These are phyloP conservation scores for Candida khao-thaluensis DNA, from an alignment of 805 yeast species.

Conservation along the genomic window DNA sequence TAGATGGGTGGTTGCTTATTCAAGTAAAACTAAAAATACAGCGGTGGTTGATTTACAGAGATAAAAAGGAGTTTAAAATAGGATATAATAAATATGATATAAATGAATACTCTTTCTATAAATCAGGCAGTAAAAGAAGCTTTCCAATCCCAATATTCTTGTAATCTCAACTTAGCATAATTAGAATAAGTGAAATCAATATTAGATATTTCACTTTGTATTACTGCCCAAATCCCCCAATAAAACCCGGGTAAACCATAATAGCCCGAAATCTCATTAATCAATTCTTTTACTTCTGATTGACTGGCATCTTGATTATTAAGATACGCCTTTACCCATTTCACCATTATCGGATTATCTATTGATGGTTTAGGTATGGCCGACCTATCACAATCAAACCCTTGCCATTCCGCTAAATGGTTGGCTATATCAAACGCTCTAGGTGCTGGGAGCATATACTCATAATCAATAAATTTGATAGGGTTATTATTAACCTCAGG, in stretches of 20 bases:
- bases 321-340: conserved; percentile 62
- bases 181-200: conserved; percentile 70
- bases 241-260: conserved; percentile 82
- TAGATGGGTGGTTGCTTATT: conserved; percentile 71
- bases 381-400: conserved; percentile 64
- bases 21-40: conserved; percentile 75
- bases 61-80: too few species aligned
- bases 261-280: conserved; percentile 56
- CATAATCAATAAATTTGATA: conserved; percentile 66
- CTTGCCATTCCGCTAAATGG: conserved; percentile 81
- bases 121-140: too few species aligned
- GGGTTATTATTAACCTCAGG: conserved; percentile 33
- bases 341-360: conserved; percentile 43
- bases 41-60: conserved; percentile 46
- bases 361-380: conserved; percentile 55
- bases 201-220: conserved; percentile 64
- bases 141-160: conserved; percentile 74
- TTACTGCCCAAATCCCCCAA: conserved; percentile 85
- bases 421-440: conserved; percentile 74
- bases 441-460: conserved; percentile 70
- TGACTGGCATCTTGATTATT: conserved; percentile 26
- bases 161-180: conserved; percentile 58
- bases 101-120: too few species aligned
- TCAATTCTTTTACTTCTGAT: conserved; percentile 41
- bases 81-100: too few species aligned